Percentiles rank a stretch among this genome's conserved stretches.
phyloP scores from a whole-genome alignment of 257 asterid genomes.

The Solanum chiquidenum region DNA sequence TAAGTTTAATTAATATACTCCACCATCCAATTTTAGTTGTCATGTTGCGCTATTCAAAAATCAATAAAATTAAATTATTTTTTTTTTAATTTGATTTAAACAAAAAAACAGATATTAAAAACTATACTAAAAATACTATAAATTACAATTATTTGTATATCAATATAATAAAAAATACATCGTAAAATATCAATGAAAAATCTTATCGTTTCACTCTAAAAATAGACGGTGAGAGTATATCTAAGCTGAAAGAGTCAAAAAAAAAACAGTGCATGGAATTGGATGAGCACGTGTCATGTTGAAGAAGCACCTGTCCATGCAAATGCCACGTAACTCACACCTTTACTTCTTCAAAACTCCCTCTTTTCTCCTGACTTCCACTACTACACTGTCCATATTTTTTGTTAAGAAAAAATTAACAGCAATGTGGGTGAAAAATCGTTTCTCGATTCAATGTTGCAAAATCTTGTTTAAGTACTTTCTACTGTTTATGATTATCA shows the following conservation, averaged over 20 bases:
- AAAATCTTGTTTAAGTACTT: background rate
- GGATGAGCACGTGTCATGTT: background rate
- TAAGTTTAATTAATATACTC: too few species aligned
- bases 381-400: background rate
- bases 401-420: background rate
- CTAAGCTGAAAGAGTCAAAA: background rate
- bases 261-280: background rate
- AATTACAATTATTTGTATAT: too few species aligned
- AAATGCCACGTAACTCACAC: slow-evolving; percentile 47
- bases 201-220: too few species aligned
- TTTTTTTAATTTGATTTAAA: too few species aligned
- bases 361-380: background rate
- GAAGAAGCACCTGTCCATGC: slow-evolving; percentile 37
- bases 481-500: background rate
- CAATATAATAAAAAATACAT: too few species aligned
- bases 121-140: too few species aligned
- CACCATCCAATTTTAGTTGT: too few species aligned
- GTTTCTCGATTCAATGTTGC: background rate
- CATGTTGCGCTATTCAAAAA: too few species aligned
- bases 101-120: too few species aligned
- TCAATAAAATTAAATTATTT: too few species aligned
- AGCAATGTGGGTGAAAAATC: background rate
- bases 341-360: background rate
- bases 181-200: too few species aligned
- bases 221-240: too few species aligned